These are phyloP conservation scores for Sporothrix brunneoviolacea DNA, from an alignment of 2,329 filamentous ascomycete genomes.

Conservation along the genomic window DNA sequence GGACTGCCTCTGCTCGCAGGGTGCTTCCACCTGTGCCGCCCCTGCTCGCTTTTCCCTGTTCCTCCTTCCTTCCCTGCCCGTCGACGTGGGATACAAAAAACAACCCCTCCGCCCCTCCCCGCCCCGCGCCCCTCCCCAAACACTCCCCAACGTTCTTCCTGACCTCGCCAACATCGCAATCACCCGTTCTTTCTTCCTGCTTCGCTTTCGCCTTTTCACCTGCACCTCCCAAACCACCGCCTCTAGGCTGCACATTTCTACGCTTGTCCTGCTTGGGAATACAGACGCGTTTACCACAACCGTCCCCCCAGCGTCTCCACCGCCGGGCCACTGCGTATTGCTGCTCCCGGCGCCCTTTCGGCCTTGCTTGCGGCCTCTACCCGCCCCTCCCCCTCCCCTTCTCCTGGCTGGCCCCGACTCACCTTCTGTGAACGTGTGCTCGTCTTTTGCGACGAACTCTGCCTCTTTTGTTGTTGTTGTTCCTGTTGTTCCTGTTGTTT, in stretches of 20 bases:
- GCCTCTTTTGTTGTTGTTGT: no score
- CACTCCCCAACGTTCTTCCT: not conserved
- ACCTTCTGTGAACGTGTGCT: no score
- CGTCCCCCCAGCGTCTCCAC: not conserved
- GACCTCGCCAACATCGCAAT: not conserved
- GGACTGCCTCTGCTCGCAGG: no score
- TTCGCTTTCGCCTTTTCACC: not conserved
- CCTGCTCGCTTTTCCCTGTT: slow-evolving; percentile 6
- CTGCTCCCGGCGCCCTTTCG: no score
- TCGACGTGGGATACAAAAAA: no score
- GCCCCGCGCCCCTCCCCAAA: slow-evolving; percentile 6
- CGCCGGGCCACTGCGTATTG: slow-evolving; percentile 1
- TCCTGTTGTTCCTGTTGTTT: no score
- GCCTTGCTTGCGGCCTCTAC: no score
- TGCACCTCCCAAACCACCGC: not conserved
- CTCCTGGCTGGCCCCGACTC: no score
- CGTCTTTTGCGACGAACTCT: no score
- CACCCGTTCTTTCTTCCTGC: not conserved
- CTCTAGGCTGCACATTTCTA: not conserved
- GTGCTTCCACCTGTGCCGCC: not conserved
- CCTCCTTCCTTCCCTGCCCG: slow-evolving; percentile 4
- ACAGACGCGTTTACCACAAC: not conserved
- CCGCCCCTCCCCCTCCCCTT: no score
- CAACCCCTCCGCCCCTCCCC: slow-evolving; percentile 10
- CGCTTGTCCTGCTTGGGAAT: slow-evolving; percentile 1